Conservation (phyloP, 306 rosid genomes). For the Rubus idaeus region DNA sequence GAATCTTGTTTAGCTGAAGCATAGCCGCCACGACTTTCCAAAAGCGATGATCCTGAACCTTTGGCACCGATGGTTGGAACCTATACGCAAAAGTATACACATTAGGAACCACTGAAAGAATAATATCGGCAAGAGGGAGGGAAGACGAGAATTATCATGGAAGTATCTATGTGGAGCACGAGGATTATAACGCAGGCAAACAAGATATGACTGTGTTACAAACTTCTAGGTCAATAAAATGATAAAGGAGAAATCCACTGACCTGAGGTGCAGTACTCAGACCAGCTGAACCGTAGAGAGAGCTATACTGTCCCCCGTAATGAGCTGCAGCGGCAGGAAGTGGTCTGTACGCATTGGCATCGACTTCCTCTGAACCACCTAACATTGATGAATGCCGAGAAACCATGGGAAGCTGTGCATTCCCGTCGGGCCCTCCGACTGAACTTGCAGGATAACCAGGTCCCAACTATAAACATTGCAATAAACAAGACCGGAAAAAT, state of each 20-base stretch:
- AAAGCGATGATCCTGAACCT: conserved; percentile 63
- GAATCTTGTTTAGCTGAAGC: conserved; percentile 67
- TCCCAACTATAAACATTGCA: conserved; percentile 54
- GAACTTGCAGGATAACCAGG: conserved; percentile 69
- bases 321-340: conserved; percentile 65
- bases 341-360: conserved; percentile 61
- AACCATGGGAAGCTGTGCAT: conserved; percentile 62
- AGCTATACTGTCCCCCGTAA: conserved; percentile 91
- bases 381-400: conserved; percentile 75
- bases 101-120: neutral
- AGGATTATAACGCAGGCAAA: neutral
- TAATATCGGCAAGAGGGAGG: neutral
- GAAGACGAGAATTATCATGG: neutral
- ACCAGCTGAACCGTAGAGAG: conserved; percentile 76
- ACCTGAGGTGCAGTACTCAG: conserved; percentile 79
- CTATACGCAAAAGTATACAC: conserved; percentile 29
- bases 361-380: conserved; percentile 73
- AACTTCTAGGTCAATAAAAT: neutral
- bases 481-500: conserved; percentile 5
- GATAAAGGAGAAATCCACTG: conserved; percentile 4
- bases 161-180: neutral
- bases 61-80: conserved; percentile 60
- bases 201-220: neutral
- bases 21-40: conserved; percentile 82
- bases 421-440: conserved; percentile 74